A percentile compares a stretch with the other conserved stretches of the same genome.
Conservation (phyloP, 2,329 filamentous ascomycete species). For the Acarospora socialis region DNA sequence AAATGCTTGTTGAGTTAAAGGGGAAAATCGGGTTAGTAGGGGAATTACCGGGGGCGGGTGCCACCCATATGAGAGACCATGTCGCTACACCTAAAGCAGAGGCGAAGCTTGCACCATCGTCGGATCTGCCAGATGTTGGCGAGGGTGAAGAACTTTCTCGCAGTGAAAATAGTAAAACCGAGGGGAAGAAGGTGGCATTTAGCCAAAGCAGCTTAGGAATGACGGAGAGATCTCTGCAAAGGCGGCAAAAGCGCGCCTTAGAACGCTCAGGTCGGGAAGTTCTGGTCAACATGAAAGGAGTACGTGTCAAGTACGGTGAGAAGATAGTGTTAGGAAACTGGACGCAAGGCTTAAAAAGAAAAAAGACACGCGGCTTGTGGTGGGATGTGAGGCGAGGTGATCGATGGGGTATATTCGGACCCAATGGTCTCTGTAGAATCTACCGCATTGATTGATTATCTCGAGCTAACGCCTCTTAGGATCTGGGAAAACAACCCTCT, state of each 20-base stretch:
- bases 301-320: conserved; percentile 63
- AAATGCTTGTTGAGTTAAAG: conserved; percentile 46
- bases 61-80: no score
- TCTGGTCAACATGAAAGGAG: conserved; percentile 76
- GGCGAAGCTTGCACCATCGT: no score
- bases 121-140: no score
- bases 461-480: conserved; percentile 22
- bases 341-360: conserved; percentile 43
- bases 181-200: no score
- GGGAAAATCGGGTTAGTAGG: no score
- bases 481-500: conserved; percentile 87
- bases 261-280: conserved; percentile 33
- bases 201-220: no score
- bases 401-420: conserved; percentile 83
- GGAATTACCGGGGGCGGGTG: no score
- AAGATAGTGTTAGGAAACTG: conserved; percentile 72
- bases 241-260: no score
- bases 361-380: conserved; percentile 48
- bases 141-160: no score
- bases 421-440: conserved; percentile 45
- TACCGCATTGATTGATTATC: background rate
- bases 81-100: no score
- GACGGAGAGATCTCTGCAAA: no score
- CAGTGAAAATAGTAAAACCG: no score
- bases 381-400: conserved; percentile 77